Evolutionary conservation across 2,329 filamentous ascomycete genomes (phyloP), one percentile per base, ranked within the genome.

Genomic region (Cladobotryum protrusum): DNA sequence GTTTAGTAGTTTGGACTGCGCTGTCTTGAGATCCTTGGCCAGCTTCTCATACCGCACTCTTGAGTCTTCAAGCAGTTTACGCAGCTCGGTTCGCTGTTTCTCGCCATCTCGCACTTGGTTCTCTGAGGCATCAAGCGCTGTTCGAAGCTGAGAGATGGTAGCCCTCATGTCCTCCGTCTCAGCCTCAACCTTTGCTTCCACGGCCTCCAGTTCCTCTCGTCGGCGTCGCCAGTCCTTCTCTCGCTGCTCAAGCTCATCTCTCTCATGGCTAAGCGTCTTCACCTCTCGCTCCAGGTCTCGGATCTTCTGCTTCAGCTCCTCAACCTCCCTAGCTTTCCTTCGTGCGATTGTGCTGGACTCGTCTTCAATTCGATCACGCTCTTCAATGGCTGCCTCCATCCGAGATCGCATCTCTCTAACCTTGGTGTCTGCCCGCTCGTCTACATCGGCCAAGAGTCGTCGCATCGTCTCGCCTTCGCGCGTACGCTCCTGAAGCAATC

Each of bases 381-480:
- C 93, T 65, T 96, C 91, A n/a, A 95, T 79, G 0, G 91, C 91
- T 1, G 87, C 77, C 61, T 97, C 92, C 77, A 97, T 85, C 2
- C 86, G 83, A 51, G 89, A 83, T 48, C 89, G 86, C 83, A 96
- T 93, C 56, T 97, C 92, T 24, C 89, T 83, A 15, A 95, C 81
- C 61, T 89, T 87, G 53, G 75, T 75, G 57, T 97, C 91, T 1
- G 91, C 84, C 9, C 88, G 79, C 52, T 86, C 82, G 65, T 97
- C 89, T 8, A 91, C 88, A 57, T 97, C 92, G 14, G 85, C 85
- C 12, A 99, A 74, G 52, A 97, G 77, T 44, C 90, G 78, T 33
- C 93, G 83, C 91, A 99, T 97, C 1, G 89, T 96, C 71, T 97
- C 92, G 20, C 84, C 88, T 69, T 99, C 93, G 40, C 93, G 82